phyloP scores from a whole-genome alignment of 352 stramenopile species.

The Globisporangium irregulare region DNA sequence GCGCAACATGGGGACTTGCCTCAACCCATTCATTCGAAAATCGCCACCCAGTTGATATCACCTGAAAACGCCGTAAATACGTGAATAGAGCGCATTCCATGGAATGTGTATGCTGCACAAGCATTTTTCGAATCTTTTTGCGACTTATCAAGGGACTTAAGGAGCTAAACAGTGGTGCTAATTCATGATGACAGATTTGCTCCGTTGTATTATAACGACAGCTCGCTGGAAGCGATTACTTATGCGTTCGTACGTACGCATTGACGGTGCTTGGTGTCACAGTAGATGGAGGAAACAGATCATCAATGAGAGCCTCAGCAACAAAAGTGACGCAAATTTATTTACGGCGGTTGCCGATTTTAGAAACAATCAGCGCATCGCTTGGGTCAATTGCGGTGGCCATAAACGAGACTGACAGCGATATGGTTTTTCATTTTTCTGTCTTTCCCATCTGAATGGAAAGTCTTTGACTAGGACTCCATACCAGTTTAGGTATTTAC shows the following conservation, averaged over 20 bases:
- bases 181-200: too few species aligned
- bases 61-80: too few species aligned
- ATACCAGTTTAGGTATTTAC: too few species aligned
- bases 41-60: too few species aligned
- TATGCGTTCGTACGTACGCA: background rate
- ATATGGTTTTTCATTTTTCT: background rate
- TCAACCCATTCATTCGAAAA: too few species aligned
- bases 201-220: too few species aligned
- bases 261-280: background rate
- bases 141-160: too few species aligned
- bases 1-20: too few species aligned
- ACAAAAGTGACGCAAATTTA: background rate
- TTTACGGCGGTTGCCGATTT: background rate
- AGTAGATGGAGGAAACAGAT: background rate
- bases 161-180: too few species aligned
- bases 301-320: background rate
- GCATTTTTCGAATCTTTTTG: too few species aligned
- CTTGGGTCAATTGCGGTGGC: background rate
- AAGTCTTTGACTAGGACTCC: background rate
- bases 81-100: too few species aligned
- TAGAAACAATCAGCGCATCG: background rate
- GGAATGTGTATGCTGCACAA: too few species aligned
- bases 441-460: background rate
- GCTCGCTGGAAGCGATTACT: background rate
- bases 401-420: background rate